These are phyloP conservation scores for Penicillium expansum DNA, from an alignment of 2,329 filamentous ascomycete species.

Conservation along the genomic window DNA sequence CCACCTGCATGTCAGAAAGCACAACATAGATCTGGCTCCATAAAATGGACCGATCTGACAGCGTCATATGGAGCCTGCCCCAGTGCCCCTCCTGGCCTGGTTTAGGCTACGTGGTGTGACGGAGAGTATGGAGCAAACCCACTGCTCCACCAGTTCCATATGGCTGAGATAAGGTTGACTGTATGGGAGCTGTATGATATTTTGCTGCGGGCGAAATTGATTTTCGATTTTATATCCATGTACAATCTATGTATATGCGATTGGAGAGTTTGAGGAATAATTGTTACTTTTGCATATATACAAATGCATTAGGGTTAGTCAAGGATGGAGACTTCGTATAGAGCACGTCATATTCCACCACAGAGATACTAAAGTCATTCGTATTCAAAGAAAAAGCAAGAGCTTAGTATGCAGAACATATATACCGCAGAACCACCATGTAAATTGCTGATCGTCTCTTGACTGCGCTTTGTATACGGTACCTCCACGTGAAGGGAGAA, in stretches of 20 bases:
- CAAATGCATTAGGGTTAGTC: neutral
- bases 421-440: neutral
- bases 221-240: neutral
- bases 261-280: too few relatives aligned
- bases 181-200: neutral
- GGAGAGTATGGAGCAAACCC: conserved; percentile 12
- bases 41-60: conserved; percentile 6
- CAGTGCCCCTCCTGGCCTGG: conserved; percentile 16
- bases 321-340: neutral
- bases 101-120: conserved; percentile 12
- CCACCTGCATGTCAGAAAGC: conserved; percentile 5
- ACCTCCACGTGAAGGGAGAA: neutral
- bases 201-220: too few relatives aligned
- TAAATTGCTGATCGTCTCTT: neutral
- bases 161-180: conserved; percentile 6
- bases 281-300: neutral
- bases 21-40: neutral
- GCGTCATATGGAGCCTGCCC: conserved; percentile 9
- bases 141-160: conserved; percentile 21
- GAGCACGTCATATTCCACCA: neutral
- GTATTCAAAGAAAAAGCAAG: neutral
- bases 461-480: conserved; percentile 6
- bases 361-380: neutral
- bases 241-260: neutral
- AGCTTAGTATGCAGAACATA: neutral